Base-by-base conservation (phyloP, 257 asterid species). In the Cinchona pubescens region DNA sequence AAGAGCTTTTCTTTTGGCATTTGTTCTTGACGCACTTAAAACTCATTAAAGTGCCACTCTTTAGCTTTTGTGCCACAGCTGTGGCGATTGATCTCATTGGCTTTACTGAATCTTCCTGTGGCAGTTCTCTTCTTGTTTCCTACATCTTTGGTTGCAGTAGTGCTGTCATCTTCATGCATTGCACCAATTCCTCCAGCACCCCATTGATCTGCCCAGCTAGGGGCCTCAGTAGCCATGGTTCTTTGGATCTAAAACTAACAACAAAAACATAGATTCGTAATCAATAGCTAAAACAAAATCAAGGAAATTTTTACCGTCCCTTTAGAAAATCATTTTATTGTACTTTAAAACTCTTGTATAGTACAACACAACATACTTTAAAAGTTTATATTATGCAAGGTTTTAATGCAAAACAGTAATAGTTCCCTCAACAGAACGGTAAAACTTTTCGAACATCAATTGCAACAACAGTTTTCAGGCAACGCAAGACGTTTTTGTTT, bases 141-240 rank as follows among this genome's bases (percentile, higher is more conserved):
- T 3, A 32, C 74, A 1, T 87, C 92, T 76, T 82, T 82, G 79
- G 69, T 83, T 74, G 78, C 76, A 34, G 80, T 79, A 8, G 76
- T 25, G 48, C 75, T 71, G 23, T 87, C 89, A 7, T 79, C 89
- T 43, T 69, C 87, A 3, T 78, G 86, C 81, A 92, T 85, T 32
- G 88, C 92, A 46, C 97, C 98, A 73, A 92, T 75, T 0, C 98
- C 98, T 71, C 98, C 97, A 51, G 89, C 87, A 0, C 97, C 97
- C 98, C 98, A 92, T 77, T 92, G 98, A 88, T 94, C 98, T 56
- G 97, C 97, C 98, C 97, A 94, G 83, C 97, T 90, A 10, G 91
- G 87, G 42, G 84, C 97, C 15, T 90, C 96, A 0, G 78, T 69
- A 30, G 95, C 89, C 97, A 92, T 93, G 9, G 16, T 19, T 64